phyloP scores from a whole-genome alignment of 805 yeast genomes.

The Helenozyma rhizophorensis region DNA sequence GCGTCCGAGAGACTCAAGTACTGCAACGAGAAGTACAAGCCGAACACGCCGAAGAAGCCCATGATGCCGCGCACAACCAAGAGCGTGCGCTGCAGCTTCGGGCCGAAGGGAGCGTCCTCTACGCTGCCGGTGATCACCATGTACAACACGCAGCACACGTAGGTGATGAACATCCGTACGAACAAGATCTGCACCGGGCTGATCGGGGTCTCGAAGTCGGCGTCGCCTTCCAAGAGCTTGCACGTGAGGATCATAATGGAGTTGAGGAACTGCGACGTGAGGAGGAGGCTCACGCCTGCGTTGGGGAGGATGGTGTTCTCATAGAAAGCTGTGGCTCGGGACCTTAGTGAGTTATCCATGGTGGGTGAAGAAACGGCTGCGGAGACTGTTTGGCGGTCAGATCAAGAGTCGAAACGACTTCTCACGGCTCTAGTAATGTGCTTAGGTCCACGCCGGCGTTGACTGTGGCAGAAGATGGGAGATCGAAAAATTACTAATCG shows the following conservation, averaged over 20 bases:
- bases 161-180: constrained; percentile 73
- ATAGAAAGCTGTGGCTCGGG: constrained; percentile 2
- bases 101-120: constrained; percentile 68
- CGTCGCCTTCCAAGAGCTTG: constrained; percentile 66
- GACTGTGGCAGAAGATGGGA: too few species aligned
- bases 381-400: too few species aligned
- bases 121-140: constrained; percentile 47
- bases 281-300: constrained; percentile 52
- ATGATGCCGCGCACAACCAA: constrained; percentile 60
- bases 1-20: constrained; percentile 79
- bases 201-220: constrained; percentile 54
- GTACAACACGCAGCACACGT: constrained; percentile 51
- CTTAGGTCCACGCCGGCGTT: too few species aligned
- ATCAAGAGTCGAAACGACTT: too few species aligned
- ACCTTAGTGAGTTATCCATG: constrained; percentile 1
- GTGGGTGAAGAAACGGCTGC: too few species aligned
- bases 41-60: constrained; percentile 75
- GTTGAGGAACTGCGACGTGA: constrained; percentile 68
- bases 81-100: constrained; percentile 48
- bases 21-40: constrained; percentile 69
- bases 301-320: constrained; percentile 10
- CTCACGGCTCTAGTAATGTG: too few species aligned
- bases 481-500: too few species aligned
- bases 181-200: constrained; percentile 77
- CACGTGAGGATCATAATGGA: constrained; percentile 74